Percentiles rank a stretch among this genome's conserved stretches.
phyloP scores from a whole-genome alignment of 2,329 filamentous ascomycete species.

The Xylaria sp. region DNA sequence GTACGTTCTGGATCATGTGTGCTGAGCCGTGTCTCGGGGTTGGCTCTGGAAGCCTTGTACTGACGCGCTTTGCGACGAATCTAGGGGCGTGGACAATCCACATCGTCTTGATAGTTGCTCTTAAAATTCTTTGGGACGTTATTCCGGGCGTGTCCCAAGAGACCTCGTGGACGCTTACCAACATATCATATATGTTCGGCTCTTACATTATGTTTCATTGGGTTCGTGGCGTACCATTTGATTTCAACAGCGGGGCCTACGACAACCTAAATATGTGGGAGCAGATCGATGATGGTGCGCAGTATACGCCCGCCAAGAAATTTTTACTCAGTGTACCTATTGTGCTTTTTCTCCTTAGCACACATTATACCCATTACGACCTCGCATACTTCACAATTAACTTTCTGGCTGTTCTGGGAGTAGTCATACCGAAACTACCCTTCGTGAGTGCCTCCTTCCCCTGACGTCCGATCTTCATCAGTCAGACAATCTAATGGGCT shows the following conservation, averaged over 20 bases:
- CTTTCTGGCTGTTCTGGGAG: slow-evolving; percentile 88
- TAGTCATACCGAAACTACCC: slow-evolving; percentile 96
- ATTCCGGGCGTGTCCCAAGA: slow-evolving; percentile 97
- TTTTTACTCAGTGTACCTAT: slow-evolving; percentile 96
- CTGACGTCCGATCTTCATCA: neutral
- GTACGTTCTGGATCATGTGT: slow-evolving; percentile 65
- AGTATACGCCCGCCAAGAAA: slow-evolving; percentile 99
- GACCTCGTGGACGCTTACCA: slow-evolving; percentile 98
- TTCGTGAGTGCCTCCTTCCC: slow-evolving; percentile 72
- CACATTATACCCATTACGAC: slow-evolving; percentile 99
- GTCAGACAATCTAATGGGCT: slow-evolving; percentile 46
- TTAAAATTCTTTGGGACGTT: slow-evolving; percentile 98
- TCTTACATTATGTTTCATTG: slow-evolving; percentile 99
- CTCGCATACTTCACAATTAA: slow-evolving; percentile 97
- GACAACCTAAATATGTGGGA: slow-evolving; percentile 99
- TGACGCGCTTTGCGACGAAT: slow-evolving; percentile 32
- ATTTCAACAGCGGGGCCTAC: slow-evolving; percentile 98
- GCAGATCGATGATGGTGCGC: slow-evolving; percentile 98
- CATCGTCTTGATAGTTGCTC: slow-evolving; percentile 86
- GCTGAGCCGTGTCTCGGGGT: slow-evolving; percentile 7
- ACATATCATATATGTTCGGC: slow-evolving; percentile 98
- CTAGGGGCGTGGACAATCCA: slow-evolving; percentile 98
- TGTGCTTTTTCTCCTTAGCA: slow-evolving; percentile 93
- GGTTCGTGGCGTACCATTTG: slow-evolving; percentile 96
- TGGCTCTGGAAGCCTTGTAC: slow-evolving; percentile 11